Evolutionary conservation across 192 early-diverging fungal species (phyloP), one percentile per base, ranked within the genome.

Genomic region (Thoreauomyces humboldtii): DNA sequence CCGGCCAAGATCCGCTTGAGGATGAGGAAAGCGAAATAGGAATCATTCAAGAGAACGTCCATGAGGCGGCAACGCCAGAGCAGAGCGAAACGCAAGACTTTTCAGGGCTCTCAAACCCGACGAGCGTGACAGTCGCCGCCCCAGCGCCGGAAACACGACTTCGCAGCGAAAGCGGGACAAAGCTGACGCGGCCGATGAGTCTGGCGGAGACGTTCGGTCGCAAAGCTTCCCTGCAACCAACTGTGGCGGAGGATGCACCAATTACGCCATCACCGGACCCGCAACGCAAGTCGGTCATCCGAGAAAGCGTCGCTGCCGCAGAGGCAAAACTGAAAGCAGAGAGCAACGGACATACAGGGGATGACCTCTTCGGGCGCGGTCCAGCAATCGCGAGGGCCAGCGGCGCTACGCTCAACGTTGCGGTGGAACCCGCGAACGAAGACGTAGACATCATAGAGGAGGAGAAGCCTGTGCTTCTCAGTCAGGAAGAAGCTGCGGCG

Each of bases 401-500:
- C n/a, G 19, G 19, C 44, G 44, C 44, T 22, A 46, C n/a, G 44
- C 50, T 29, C 27, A 52, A 15, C 6, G 32, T 52, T 31, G 32
- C 21, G 2, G 32, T 74, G 47, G 58, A 64, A 35, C 22, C 43
- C 34, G 7, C 65, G 9, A 34, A 31, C 7, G 62, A 65, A 52
- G 70, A 76, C 42, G 58, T 77, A 34, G 64, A 73, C 5, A 37
- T 83, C 50, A 52, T 77, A 7, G 70, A 80, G 12, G 78, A 70
- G 32, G 79, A 74, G 50, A 65, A 72, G 37, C 82, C 82, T 17
- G 28, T 71, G 34, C 66, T 67, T 12, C 35, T 84, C 55, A 57
- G 61, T 25, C 65, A 71, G 38, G 63, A 60, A 12, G 82, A 84
- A 63, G 82, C 82, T 1, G 46, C 61, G 29, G 59, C 59, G 35